phyloP scores from a whole-genome alignment of 2,329 filamentous ascomycete species.

The Knufia petricola region DNA sequence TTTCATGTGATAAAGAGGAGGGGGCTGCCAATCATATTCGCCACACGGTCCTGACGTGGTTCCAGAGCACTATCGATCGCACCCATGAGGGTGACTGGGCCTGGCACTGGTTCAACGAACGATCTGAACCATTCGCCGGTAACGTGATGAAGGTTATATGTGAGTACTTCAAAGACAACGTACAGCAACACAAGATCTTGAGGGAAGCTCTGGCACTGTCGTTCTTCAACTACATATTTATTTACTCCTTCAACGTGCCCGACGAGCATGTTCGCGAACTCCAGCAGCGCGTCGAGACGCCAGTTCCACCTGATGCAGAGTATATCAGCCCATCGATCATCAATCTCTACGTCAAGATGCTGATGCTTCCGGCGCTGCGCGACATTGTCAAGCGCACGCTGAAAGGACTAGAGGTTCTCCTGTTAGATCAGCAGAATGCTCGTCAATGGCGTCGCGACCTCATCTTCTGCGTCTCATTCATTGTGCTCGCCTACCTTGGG shows the following conservation, averaged over 20 bases:
- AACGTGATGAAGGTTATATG: slow-evolving; percentile 9
- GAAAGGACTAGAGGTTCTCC: slow-evolving; percentile 7
- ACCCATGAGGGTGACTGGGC: slow-evolving; percentile 8
- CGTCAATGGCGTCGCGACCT: slow-evolving; percentile 8
- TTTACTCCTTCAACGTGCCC: slow-evolving; percentile 8
- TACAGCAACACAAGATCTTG: slow-evolving; percentile 4
- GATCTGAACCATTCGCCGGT: slow-evolving; percentile 2
- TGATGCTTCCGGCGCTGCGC: slow-evolving; percentile 9
- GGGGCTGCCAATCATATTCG: slow-evolving; percentile 10
- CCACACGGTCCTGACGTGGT: slow-evolving; percentile 5
- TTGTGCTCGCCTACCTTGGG: slow-evolving; percentile 9
- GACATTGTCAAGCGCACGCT: slow-evolving; percentile 9
- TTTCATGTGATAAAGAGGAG: slow-evolving; percentile 10
- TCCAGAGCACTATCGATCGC: slow-evolving; percentile 5
- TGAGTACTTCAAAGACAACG: slow-evolving; percentile 7
- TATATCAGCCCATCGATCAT: slow-evolving; percentile 10
- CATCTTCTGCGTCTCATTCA: slow-evolving; percentile 8
- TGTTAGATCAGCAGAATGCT: slow-evolving; percentile 7
- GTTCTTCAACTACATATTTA: slow-evolving; percentile 11
- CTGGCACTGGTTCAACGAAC: slow-evolving; percentile 7
- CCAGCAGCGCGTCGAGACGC: slow-evolving; percentile 3
- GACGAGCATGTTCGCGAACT: background rate
- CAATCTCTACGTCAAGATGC: slow-evolving; percentile 11
- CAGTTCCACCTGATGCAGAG: background rate
- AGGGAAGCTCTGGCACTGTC: slow-evolving; percentile 8